These are phyloP conservation scores for Orychophragmus violaceus DNA, from an alignment of 345 rosid genomes.

Conservation along the genomic window DNA sequence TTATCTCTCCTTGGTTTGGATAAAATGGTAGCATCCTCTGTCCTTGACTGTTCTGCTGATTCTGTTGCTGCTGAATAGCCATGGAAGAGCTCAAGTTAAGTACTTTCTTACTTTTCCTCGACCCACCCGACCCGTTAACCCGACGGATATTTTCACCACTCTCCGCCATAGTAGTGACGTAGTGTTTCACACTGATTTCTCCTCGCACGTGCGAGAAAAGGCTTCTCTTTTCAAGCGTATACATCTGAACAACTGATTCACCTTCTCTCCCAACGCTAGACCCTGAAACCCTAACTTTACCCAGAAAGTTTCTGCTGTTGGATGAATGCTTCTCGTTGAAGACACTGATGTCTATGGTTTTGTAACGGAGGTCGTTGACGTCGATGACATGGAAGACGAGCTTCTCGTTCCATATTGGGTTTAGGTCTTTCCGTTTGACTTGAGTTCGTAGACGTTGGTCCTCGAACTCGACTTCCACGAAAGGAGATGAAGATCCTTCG, in stretches of 20 bases:
- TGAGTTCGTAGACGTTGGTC: constrained; percentile 50
- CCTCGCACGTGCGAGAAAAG: constrained; percentile 66
- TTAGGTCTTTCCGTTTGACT: constrained; percentile 52
- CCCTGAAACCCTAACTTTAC: constrained; percentile 55
- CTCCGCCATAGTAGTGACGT: constrained; percentile 34
- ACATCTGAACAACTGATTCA: constrained; percentile 42
- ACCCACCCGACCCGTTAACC: constrained; percentile 28
- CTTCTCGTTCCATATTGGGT: constrained; percentile 78
- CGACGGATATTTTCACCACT: constrained; percentile 17
- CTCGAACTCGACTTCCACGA: constrained; percentile 67
- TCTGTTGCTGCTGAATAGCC: constrained; percentile 37
- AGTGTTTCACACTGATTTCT: constrained; percentile 55
- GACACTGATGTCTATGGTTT: constrained; percentile 46
- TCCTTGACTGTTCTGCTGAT: constrained; percentile 23
- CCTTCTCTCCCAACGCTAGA: constrained; percentile 42
- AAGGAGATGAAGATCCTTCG: constrained; percentile 69
- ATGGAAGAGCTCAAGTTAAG: constrained; percentile 37
- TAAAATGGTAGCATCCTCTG: constrained; percentile 37
- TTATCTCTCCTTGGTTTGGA: constrained; percentile 40
- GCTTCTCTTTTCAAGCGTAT: constrained; percentile 60
- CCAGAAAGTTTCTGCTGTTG: constrained; percentile 52
- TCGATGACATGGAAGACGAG: constrained; percentile 49
- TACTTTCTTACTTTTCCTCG: constrained; percentile 49
- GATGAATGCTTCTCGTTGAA: constrained; percentile 57
- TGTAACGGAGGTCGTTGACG: constrained; percentile 48